phyloP scores from a whole-genome alignment of 768 basidiomycete genomes.

The Clathrus columnatus region DNA sequence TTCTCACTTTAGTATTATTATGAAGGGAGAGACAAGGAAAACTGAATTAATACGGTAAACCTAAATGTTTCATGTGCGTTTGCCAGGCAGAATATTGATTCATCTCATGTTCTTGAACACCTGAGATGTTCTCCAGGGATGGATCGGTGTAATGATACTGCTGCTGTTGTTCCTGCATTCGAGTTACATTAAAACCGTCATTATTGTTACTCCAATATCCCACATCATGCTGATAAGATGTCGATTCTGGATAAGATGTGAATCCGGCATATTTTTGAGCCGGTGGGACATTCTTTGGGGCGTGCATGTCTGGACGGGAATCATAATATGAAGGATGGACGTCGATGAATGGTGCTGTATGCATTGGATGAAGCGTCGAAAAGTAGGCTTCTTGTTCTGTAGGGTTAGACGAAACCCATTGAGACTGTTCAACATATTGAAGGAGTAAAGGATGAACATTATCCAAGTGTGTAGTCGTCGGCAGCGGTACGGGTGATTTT shows the following conservation, averaged over 20 bases:
- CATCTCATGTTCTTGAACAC: background rate
- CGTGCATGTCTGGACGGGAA: background rate
- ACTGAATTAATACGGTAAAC: background rate
- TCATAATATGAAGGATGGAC: background rate
- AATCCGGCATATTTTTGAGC: background rate
- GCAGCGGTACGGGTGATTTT: background rate
- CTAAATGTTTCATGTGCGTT: background rate
- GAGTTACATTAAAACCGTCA: background rate
- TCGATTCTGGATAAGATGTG: background rate
- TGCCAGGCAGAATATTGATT: background rate
- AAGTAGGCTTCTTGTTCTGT: background rate
- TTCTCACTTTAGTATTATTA: no score
- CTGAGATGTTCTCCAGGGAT: background rate
- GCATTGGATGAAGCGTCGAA: background rate
- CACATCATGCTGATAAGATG: background rate
- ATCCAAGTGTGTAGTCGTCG: background rate
- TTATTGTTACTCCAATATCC: background rate
- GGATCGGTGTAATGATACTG: conserved; percentile 1
- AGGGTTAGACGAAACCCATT: background rate
- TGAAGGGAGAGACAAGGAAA: no score
- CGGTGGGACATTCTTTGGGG: background rate
- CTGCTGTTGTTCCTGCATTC: background rate
- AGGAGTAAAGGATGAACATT: background rate
- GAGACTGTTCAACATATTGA: background rate
- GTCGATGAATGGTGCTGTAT: background rate